Evolutionary conservation across 2,329 filamentous ascomycete species (phyloP), one percentile per base, ranked within the genome.

Genomic region (Aspergillus sp.): DNA sequence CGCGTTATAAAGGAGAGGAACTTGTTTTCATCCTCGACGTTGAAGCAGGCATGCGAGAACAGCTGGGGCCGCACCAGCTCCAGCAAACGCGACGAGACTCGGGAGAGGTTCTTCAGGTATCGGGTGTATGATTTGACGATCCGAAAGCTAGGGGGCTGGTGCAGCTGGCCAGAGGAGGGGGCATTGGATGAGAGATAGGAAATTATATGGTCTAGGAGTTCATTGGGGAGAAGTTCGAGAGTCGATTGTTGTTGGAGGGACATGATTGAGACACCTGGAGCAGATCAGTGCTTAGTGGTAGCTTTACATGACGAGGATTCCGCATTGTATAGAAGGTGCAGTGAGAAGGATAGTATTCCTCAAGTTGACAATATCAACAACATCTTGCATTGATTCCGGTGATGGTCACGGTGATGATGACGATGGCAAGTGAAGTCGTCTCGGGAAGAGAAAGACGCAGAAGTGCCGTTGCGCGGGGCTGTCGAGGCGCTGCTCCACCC

Each of bases 171-270:
- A 35, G 71, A 62, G 0, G 81, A 79, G 9, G 76, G 74, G 7
- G 77, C 70, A 2, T 69, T 58, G 0, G 55, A 54, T 51, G 77
- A 73, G 37, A 86, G 68, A 53, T 73, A 74, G n/a, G 62, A 65
- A 52, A 86, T 70, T 50, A 86, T 75, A 3, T 77, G 69, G 41
- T 74, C 60, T 19, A 84, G 64, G 37, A 86, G 65, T 65, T 87
- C 83, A 49, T 77, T 79, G 2, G 82, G 83, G 13, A 86, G 71
- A 60, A 19, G 46, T 51, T 39, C 65, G 52, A 43, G 68, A 45
- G 34, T 57, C 53, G 53, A 58, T 33, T 31, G 38, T 40, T 26
- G 44, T 39, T 37, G n/a, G 27, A 40, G 37, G 40, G 53, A 43
- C 50, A 54, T 52, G 37, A 43, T 54, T 19, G 41, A 32, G 41